A percentile compares a stretch with the other conserved stretches of the same genome.
These are phyloP conservation scores for Boletus sp. DNA, from an alignment of 768 basidiomycete species.

Conservation along the genomic window DNA sequence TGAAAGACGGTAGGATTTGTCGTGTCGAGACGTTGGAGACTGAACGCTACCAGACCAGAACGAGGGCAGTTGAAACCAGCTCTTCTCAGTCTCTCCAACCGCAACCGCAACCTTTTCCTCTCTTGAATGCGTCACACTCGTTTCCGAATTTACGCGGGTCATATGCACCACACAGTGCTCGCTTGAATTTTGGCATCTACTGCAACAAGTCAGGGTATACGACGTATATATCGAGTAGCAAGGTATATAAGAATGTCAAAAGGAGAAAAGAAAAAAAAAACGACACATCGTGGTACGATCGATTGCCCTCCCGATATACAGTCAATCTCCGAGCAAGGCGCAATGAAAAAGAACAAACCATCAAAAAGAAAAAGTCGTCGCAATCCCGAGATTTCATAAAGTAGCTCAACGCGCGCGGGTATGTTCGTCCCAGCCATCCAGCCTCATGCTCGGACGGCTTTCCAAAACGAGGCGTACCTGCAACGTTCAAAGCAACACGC, in stretches of 20 bases:
- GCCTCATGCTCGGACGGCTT: slow-evolving; percentile 22
- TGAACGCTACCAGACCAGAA: too few relatives aligned
- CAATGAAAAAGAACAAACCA: not conserved
- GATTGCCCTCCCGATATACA: not conserved
- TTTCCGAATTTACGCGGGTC: too few relatives aligned
- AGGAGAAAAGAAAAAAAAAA: too few relatives aligned
- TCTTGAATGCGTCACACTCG: too few relatives aligned
- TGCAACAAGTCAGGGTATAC: not conserved
- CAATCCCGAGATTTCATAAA: not conserved
- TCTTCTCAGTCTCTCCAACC: too few relatives aligned
- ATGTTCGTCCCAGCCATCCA: not conserved
- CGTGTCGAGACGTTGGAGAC: too few relatives aligned
- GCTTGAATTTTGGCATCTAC: not conserved
- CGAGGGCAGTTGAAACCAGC: too few relatives aligned
- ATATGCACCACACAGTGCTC: too few relatives aligned
- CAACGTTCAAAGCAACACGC: too few relatives aligned
- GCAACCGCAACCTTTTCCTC: too few relatives aligned
- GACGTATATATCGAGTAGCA: not conserved
- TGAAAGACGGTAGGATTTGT: too few relatives aligned
- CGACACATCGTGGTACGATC: not conserved
- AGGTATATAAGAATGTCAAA: not conserved
- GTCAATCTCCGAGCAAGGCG: not conserved
- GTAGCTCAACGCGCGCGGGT: not conserved
- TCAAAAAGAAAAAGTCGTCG: not conserved
- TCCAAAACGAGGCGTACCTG: slow-evolving; percentile 35